Evolutionary conservation across 2,329 filamentous ascomycete species (phyloP), one percentile per base, ranked within the genome.

Genomic region (Aspergillus sp.): DNA sequence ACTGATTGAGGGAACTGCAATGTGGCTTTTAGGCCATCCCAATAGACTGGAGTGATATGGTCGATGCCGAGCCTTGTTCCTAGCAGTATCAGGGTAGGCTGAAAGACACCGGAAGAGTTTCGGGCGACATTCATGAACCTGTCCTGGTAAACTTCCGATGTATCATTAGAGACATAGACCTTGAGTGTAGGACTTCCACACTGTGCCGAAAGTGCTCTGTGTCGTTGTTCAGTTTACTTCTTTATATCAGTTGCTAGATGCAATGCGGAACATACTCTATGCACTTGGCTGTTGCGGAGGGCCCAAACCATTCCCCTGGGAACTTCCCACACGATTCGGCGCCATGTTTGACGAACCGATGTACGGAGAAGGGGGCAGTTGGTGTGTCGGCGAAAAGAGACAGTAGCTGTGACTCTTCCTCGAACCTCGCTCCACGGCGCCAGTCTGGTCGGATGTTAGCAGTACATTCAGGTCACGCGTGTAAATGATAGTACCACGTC

Each of bases 301-400:
- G 95, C 0, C 95, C 95, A 78, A 99, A 99, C 95, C 95, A 99
- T 78, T 98, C 92, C 39, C 95, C 95, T 0, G 95, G 95, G 71
- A 96, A 91, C 77, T 97, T 98, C 4, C 92, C 93, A 76, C 95
- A 99, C 2, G 90, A 89, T 38, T 85, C 83, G 23, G 92, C 92
- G 17, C 95, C 95, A 69, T 97, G 90, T 56, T 89, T 84, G 38
- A 99, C 95, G 71, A 99, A 99, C 63, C 89, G 91, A 71, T 99
- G 95, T 68, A 99, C 92, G 1, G 94, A 98, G 73, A 96, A 98
- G 0, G 92, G 91, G 3, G 95, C 92, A 66, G 84, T 84, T 2
- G 91, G 87, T 63, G 94, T 89, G 70, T 99, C 95, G 23, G 94
- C 91, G 70, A 99, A 99, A 49, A 94, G 77, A 1, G 89, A 87